Evolutionary conservation across 176 grass and related monocot genomes (phyloP).

Genomic region (Poa pratensis): DNA sequence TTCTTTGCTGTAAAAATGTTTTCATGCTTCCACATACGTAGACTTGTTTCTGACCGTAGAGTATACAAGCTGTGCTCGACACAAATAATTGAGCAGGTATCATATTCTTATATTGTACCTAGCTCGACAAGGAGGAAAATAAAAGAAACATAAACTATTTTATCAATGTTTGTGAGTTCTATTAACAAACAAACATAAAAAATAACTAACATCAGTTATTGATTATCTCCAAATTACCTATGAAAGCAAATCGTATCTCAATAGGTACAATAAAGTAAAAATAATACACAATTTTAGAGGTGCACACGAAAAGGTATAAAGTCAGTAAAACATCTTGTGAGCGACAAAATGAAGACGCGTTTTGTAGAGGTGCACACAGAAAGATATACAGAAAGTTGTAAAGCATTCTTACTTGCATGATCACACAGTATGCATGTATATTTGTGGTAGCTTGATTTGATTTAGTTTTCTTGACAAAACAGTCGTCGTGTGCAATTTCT

Average conservation of each 20-base stretch:
- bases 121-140: neutral
- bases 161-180: neutral
- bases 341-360: too few species aligned
- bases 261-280: neutral
- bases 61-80: neutral
- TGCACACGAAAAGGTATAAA: neutral
- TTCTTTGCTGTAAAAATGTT: neutral
- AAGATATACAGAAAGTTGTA: neutral
- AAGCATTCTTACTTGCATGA: neutral
- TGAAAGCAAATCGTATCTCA: neutral
- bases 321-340: neutral
- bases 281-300: neutral
- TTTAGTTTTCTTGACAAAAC: neutral
- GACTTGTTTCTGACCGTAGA: neutral
- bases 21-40: neutral
- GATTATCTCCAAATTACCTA: neutral
- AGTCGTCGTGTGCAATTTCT: neutral
- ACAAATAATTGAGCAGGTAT: slow-evolving; percentile 3
- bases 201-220: neutral
- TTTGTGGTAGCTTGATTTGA: neutral
- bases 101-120: neutral
- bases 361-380: too few species aligned
- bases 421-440: neutral
- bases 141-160: neutral
- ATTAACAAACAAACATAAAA: neutral